These are phyloP conservation scores for Cladorrhinum sp. DNA, from an alignment of 2,329 filamentous ascomycete species.

Conservation along the genomic window DNA sequence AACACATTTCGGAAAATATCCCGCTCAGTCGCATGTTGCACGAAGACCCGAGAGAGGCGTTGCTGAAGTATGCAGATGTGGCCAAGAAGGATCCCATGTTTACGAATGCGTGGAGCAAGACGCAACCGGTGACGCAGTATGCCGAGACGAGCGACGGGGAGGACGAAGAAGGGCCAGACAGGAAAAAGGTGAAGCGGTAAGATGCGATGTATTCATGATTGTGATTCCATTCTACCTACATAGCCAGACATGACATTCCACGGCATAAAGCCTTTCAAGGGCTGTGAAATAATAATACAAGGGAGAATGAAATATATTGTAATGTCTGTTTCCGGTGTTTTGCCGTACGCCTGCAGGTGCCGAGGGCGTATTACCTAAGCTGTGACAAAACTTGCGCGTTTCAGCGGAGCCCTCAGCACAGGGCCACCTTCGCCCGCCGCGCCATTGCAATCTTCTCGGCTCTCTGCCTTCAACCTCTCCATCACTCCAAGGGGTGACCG, in stretches of 20 bases:
- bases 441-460: constrained; percentile 29
- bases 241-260: too few relatives aligned
- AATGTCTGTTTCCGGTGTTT: constrained; percentile 8
- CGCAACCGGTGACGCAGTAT: constrained; percentile 89
- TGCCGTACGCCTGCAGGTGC: constrained; percentile 1
- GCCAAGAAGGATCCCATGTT: constrained; percentile 92
- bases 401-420: constrained; percentile 20
- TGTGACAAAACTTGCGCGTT: constrained; percentile 23
- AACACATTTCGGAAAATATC: constrained; percentile 83
- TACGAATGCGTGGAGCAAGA: constrained; percentile 88
- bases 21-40: constrained; percentile 90
- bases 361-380: constrained; percentile 20
- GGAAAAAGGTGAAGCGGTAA: constrained; percentile 59
- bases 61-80: constrained; percentile 92
- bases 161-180: constrained; percentile 61
- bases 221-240: too few relatives aligned
- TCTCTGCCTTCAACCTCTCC: constrained; percentile 38
- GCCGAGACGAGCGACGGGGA: constrained; percentile 86
- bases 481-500: constrained; percentile 46
- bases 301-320: constrained; percentile 36
- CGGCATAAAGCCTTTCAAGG: too few relatives aligned
- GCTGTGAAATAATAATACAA: too few relatives aligned
- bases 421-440: constrained; percentile 26
- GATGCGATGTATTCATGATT: neutral
- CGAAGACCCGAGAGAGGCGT: constrained; percentile 89